Base-by-base conservation (phyloP, 176 grass and related monocot species). In the Otatea glauca region DNA sequence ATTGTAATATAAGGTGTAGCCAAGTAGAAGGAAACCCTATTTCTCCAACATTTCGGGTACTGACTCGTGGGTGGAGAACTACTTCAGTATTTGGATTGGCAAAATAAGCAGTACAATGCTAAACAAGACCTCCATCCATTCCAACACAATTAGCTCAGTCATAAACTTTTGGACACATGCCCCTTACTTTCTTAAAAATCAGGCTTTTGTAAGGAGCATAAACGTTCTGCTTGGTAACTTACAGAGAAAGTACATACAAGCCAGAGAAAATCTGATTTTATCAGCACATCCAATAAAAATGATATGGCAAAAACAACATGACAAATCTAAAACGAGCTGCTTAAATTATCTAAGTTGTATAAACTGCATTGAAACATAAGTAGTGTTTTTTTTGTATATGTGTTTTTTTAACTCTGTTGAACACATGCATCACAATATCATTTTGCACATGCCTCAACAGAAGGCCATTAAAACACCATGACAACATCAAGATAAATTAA, bases 201-300 rank as follows among this genome's bases (percentile, higher is more conserved):
- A 49, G 32, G 44, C 43, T 53, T 68, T 68, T 80, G 18, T 38
- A 80, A 80, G 12, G 18, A 68, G 1, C 34, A 68, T 10, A 81
- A 68, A n/a, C 20, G 2, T 68, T 81, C 47, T 68, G 32, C 47
- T 68, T 39, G 6, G 43, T 50, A 67, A 9, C 50, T 37, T 38
- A 68, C 47, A 80, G 45, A 68, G 47, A 55, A 11, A 68, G 47
- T 80, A 39, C 29, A 67, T 37, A 79, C 18, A 7, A 4, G 65
- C 79, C n/a, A 81, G n/a, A 54, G 5, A 34, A 38, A 80, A 47
- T 6, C 15, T 55, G 20, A 3, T 15, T 27, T 70, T 70, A 65
- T 81, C 50, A 58, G n/a, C 24, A 81, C 66, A 70, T 59, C 17
- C 44, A 58, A 20, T 69, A 71, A 32, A 81, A 81, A 71, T 71